Evolutionary conservation across 179 eudicot genomes (phyloP), one percentile per base, ranked within the genome.

Genomic region (Patellifolia procumbens): DNA sequence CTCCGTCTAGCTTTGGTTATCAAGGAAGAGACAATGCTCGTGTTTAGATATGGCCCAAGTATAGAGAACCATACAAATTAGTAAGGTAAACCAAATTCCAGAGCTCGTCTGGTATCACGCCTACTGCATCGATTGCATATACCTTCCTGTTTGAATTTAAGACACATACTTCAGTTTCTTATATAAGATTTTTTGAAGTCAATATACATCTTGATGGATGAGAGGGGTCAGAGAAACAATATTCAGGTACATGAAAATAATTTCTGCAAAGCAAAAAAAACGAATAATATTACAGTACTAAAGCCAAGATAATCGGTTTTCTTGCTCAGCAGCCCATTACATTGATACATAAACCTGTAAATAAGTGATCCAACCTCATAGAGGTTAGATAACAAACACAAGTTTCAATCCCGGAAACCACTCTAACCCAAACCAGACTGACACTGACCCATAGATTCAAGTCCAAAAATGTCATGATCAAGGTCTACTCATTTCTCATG

Each of bases 41-140:
- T 58, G 5, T 19, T 43, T 7, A 34, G 24, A 49, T 39, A 58
- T 59, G n/a, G 13, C 8, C 56, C 13, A 39, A 49, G 43, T 20
- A 67, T 31, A 52, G 10, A 75, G 31, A 49, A 29, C 72, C 89
- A 68, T 91, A 94, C 98, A 94, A 69, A 76, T 87, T 70, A 66
- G 79, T 75, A 76, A 94, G 96, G 79, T 62, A 86, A 79, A 89
- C 89, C 79, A 94, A 83, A 80, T 52, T 87, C 96, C 94, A 92
- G 2, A 92, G 90, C 82, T 85, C 98, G 52, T 94, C 91, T 2
- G 98, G 98, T 49, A 94, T 81, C 29, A 74, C 86, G 31, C 97
- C 97, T 4, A 61, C 61, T 26, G 86, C 91, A 71, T 85, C 85
- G 34, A 88, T 15, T 42, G 90, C 87, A 82, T 89, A 87, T 19